Evolutionary conservation across 164 flowering plant genomes (phyloP).

Genomic region (Malania oleifera): DNA sequence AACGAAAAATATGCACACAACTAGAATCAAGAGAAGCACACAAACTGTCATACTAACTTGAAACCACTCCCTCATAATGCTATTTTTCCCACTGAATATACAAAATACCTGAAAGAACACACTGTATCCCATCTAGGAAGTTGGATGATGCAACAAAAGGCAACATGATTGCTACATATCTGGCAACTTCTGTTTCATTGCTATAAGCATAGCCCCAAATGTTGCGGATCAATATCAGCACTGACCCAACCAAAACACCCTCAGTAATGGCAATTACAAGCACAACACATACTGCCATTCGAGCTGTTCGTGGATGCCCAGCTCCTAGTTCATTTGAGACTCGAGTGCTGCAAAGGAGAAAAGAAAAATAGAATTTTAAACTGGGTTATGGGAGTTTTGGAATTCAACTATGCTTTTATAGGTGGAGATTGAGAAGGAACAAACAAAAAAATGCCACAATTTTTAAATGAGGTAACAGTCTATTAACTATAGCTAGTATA

Average conservation of each 20-base stretch:
- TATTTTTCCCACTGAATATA: no score
- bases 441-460: no score
- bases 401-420: no score
- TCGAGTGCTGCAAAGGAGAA: constrained; percentile 45
- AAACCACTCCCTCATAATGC: no score
- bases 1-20: no score
- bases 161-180: constrained; percentile 58
- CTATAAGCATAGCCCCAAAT: constrained; percentile 69
- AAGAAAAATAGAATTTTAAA: background rate
- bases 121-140: constrained; percentile 66
- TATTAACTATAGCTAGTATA: no score
- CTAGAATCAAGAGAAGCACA: no score
- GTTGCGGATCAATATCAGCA: constrained; percentile 43
- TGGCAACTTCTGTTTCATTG: constrained; percentile 55
- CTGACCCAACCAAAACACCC: constrained; percentile 40
- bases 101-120: constrained; percentile 79
- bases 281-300: constrained; percentile 51
- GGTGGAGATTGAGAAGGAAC: no score
- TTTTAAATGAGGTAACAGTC: no score
- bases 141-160: constrained; percentile 59
- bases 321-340: constrained; percentile 87
- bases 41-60: no score
- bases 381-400: no score
- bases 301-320: constrained; percentile 54
- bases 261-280: constrained; percentile 32